Evolutionary conservation across 2,329 filamentous ascomycete species (phyloP).

Genomic region (Pseudogymnoascus sp.): DNA sequence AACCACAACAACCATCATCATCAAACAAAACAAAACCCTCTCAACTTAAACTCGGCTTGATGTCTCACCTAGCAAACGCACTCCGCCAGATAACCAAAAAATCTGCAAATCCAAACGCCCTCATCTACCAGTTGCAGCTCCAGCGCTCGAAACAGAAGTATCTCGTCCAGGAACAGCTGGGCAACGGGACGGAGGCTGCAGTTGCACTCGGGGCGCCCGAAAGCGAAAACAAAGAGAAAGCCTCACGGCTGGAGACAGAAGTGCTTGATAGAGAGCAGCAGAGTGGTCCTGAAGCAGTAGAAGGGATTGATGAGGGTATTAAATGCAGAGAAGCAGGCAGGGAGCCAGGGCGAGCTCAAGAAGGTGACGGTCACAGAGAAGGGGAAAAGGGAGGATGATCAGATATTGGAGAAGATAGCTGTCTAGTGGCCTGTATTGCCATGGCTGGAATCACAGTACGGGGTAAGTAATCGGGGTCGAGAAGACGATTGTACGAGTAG

Average conservation of each 20-base stretch:
- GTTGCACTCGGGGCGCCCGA: conserved; percentile 12
- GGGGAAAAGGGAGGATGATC: not conserved
- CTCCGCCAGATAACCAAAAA: conserved; percentile 17
- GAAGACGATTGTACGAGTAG: conserved; percentile 1
- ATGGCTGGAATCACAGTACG: not conserved
- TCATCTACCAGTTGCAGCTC: conserved; percentile 16
- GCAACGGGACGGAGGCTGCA: conserved; percentile 9
- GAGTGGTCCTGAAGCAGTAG: not conserved
- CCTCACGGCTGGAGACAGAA: not conserved
- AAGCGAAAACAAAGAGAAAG: not conserved
- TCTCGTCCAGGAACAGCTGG: conserved; percentile 13
- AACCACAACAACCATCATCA: not conserved
- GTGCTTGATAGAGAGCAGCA: not conserved
- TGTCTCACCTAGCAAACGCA: conserved; percentile 14
- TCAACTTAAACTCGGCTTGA: conserved; percentile 11
- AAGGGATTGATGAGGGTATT: not conserved
- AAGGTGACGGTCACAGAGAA: not conserved
- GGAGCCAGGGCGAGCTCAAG: not conserved
- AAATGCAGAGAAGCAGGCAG: not conserved
- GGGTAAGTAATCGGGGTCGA: not conserved
- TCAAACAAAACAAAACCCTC: not conserved
- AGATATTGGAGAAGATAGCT: not conserved
- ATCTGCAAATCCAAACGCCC: conserved; percentile 15
- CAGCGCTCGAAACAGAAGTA: conserved; percentile 15
- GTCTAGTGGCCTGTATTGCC: not conserved